Conservation (phyloP, 164 flowering plant species). For the Vitis labrusca region DNA sequence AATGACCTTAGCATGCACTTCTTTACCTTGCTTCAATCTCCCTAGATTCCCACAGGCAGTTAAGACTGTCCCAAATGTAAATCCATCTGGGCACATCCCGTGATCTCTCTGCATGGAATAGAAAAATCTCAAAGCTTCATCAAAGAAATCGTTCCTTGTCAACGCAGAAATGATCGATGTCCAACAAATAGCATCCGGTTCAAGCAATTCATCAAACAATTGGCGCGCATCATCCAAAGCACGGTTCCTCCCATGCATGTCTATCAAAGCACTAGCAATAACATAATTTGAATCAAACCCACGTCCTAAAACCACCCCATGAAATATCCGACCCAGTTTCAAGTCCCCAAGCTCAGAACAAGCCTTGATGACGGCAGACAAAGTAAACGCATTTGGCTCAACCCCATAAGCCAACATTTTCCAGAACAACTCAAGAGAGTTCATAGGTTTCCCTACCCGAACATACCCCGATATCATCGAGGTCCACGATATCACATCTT, state of each 20-base stretch:
- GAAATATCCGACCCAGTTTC: slow-evolving; percentile 51
- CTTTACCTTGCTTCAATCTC: slow-evolving; percentile 67
- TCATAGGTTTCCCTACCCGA: slow-evolving; percentile 32
- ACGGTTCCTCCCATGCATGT: slow-evolving; percentile 71
- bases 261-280: slow-evolving; percentile 62
- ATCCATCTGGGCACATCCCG: slow-evolving; percentile 47
- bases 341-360: slow-evolving; percentile 51
- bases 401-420: slow-evolving; percentile 60
- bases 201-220: slow-evolving; percentile 69
- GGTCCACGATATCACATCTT: slow-evolving; percentile 74
- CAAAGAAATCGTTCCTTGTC: slow-evolving; percentile 59
- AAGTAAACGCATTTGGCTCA: slow-evolving; percentile 68
- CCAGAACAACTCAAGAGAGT: slow-evolving; percentile 39
- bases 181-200: slow-evolving; percentile 76
- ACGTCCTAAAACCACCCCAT: slow-evolving; percentile 49
- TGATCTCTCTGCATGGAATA: slow-evolving; percentile 43
- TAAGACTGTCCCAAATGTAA: slow-evolving; percentile 68
- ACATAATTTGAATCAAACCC: slow-evolving; percentile 62
- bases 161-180: slow-evolving; percentile 67
- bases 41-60: slow-evolving; percentile 77
- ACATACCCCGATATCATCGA: slow-evolving; percentile 69
- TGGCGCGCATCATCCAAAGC: slow-evolving; percentile 29
- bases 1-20: slow-evolving; percentile 66
- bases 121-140: slow-evolving; percentile 55
- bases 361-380: slow-evolving; percentile 75